Evolutionary conservation across 805 yeast genomes (phyloP).

Genomic region (Pichia sporocuriosa): DNA sequence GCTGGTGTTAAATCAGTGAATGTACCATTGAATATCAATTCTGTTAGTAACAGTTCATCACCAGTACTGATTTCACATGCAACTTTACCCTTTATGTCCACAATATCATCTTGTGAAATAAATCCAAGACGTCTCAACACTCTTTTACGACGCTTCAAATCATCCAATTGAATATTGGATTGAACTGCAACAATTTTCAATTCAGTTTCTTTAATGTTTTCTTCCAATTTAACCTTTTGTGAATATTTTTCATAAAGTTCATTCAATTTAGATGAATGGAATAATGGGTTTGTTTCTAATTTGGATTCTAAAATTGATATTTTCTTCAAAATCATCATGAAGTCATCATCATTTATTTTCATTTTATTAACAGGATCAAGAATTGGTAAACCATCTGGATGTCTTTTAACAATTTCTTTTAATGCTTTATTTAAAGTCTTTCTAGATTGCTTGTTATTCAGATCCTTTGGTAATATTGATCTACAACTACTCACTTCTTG

Average conservation of each 20-base stretch:
- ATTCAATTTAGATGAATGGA: slow-evolving; percentile 51
- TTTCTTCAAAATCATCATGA: slow-evolving; percentile 63
- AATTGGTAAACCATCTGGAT: slow-evolving; percentile 86
- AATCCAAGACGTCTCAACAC: slow-evolving; percentile 90
- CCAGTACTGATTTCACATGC: slow-evolving; percentile 96
- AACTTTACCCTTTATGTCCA: slow-evolving; percentile 84
- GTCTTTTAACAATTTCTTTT: slow-evolving; percentile 71
- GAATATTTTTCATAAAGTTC: slow-evolving; percentile 61
- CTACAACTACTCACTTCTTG: slow-evolving; percentile 72
- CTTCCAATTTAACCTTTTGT: slow-evolving; percentile 54
- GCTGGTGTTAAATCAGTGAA: slow-evolving; percentile 83
- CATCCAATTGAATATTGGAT: slow-evolving; percentile 90
- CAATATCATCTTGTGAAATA: slow-evolving; percentile 79
- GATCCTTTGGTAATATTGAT: slow-evolving; percentile 69
- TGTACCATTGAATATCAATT: slow-evolving; percentile 89
- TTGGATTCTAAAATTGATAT: slow-evolving; percentile 78
- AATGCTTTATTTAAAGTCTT: slow-evolving; percentile 64
- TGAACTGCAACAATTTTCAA: slow-evolving; percentile 74
- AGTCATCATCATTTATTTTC: slow-evolving; percentile 73
- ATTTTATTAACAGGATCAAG: slow-evolving; percentile 88
- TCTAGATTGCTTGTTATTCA: slow-evolving; percentile 52
- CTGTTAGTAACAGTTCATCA: slow-evolving; percentile 79
- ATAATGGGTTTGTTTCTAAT: slow-evolving; percentile 60
- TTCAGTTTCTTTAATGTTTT: slow-evolving; percentile 51
- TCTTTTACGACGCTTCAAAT: slow-evolving; percentile 84